Evolutionary conservation across 768 basidiomycete genomes (phyloP).

Genomic region (Kwoniella sp.): DNA sequence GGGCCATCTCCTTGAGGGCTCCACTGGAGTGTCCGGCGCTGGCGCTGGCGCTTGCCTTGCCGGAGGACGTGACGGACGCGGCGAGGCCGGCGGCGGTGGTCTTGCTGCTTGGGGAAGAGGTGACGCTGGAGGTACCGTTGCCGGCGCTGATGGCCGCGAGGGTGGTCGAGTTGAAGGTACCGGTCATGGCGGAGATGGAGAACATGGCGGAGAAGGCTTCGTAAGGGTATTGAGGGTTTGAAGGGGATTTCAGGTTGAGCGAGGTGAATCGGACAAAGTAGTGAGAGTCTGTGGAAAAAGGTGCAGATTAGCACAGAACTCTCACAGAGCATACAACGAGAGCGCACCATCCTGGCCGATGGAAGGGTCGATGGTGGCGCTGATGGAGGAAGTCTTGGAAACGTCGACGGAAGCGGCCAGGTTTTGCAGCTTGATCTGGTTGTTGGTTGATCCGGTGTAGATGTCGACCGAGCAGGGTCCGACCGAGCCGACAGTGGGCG

Average conservation of each 20-base stretch:
- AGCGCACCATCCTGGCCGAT: constrained; percentile 42
- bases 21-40: not conserved
- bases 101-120: not conserved
- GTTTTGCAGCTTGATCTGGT: constrained; percentile 47
- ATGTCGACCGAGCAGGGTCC: constrained; percentile 45
- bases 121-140: constrained; percentile 44
- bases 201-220: constrained; percentile 75
- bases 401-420: constrained; percentile 47
- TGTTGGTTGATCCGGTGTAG: constrained; percentile 41
- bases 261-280: constrained; percentile 75
- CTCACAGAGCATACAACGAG: not conserved
- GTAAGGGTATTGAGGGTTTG: constrained; percentile 57
- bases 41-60: not conserved
- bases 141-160: constrained; percentile 62
- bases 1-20: constrained; percentile 6
- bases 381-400: constrained; percentile 34
- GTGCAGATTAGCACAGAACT: not conserved
- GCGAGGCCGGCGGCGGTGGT: constrained; percentile 4
- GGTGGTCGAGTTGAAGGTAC: constrained; percentile 59
- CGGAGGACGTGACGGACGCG: constrained; percentile 7
- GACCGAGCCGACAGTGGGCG: constrained; percentile 38
- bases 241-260: constrained; percentile 55
- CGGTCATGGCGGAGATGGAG: constrained; percentile 57
- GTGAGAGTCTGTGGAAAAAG: constrained; percentile 27
- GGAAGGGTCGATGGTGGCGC: constrained; percentile 39